These are phyloP conservation scores for Thalia dealbata DNA, from an alignment of 176 grass and related monocot species.

Conservation along the genomic window DNA sequence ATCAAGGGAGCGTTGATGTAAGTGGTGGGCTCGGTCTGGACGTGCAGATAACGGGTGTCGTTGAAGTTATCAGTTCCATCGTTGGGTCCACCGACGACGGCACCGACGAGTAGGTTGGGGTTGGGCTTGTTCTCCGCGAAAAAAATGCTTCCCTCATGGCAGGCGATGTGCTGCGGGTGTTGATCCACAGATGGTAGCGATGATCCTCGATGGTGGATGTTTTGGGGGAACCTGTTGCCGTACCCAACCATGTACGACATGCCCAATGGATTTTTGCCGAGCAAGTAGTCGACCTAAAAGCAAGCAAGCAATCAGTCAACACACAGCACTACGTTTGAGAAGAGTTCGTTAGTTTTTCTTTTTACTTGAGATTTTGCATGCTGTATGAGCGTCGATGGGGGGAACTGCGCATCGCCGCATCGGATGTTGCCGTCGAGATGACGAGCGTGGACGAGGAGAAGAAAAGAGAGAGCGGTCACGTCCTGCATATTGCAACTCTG, in stretches of 20 bases:
- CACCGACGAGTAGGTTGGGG: constrained; percentile 53
- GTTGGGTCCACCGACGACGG: constrained; percentile 64
- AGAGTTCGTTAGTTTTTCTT: too few relatives aligned
- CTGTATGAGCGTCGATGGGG: neutral
- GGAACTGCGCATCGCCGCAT: neutral
- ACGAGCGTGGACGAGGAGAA: neutral
- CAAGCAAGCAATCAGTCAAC: too few relatives aligned
- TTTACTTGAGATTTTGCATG: neutral
- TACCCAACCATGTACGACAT: constrained; percentile 82
- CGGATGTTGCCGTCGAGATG: neutral
- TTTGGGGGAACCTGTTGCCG: constrained; percentile 35
- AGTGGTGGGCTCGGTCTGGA: neutral
- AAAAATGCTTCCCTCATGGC: constrained; percentile 36
- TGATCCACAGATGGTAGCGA: constrained; percentile 61
- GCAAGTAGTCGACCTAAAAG: constrained; percentile 67
- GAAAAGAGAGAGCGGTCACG: neutral
- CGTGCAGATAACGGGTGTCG: neutral
- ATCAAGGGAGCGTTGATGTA: neutral
- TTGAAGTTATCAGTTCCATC: constrained; percentile 36
- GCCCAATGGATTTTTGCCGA: constrained; percentile 48
- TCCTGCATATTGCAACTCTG: neutral
- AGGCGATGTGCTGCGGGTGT: constrained; percentile 42
- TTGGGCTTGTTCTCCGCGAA: constrained; percentile 29
- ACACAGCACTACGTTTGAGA: too few relatives aligned
- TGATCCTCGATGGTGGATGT: constrained; percentile 52